phyloP scores from a whole-genome alignment of 257 asterid genomes.

The Striga asiatica region DNA sequence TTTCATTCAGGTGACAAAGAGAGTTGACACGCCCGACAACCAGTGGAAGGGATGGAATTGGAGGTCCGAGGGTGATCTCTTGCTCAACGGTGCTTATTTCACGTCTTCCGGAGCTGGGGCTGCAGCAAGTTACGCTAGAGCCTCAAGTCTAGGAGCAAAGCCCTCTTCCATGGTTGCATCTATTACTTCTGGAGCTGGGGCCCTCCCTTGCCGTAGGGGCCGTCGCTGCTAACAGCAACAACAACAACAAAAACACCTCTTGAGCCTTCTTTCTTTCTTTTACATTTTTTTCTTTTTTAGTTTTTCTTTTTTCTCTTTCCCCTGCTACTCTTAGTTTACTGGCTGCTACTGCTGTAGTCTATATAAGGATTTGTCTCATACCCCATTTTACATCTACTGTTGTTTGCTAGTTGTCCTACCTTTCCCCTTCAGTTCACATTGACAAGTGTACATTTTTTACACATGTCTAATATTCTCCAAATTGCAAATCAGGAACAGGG shows the following conservation, averaged over 20 bases:
- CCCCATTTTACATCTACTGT: conserved; percentile 15
- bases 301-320: conserved; percentile 1
- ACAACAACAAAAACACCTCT: too few species aligned
- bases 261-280: too few species aligned
- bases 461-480: conserved; percentile 31
- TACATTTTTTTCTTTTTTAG: too few species aligned
- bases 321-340: too few species aligned
- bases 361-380: conserved; percentile 9
- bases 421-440: conserved; percentile 7
- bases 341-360: too few species aligned
- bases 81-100: conserved; percentile 88
- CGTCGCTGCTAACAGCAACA: conserved; percentile 57
- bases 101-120: conserved; percentile 87
- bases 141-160: conserved; percentile 84
- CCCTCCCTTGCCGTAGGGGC: conserved; percentile 58
- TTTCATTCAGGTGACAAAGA: conserved; percentile 78
- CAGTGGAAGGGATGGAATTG: conserved; percentile 82
- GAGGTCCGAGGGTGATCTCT: conserved; percentile 83
- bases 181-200: conserved; percentile 73
- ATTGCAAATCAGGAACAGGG: conserved; percentile 36
- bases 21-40: conserved; percentile 44
- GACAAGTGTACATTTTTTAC: conserved; percentile 78
- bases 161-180: conserved; percentile 60
- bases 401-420: conserved; percentile 24
- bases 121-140: conserved; percentile 76